A percentile compares a stretch with the other conserved stretches of the same genome.
phyloP scores from a whole-genome alignment of 2,329 filamentous ascomycete species.

The Pseudocercospora macadamiae region DNA sequence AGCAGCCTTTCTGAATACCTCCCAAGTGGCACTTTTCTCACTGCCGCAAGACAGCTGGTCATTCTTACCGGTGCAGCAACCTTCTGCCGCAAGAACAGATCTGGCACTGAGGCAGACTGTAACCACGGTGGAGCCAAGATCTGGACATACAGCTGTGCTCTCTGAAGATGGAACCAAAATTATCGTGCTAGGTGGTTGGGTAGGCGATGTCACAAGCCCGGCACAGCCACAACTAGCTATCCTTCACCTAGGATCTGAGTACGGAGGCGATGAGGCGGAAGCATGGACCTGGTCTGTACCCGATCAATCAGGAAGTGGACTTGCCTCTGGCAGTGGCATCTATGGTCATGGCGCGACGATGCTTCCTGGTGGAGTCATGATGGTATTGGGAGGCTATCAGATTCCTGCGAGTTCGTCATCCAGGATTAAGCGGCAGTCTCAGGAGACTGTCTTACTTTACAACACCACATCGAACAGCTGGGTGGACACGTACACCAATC shows the following conservation, averaged over 20 bases:
- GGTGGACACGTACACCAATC: constrained; percentile 59
- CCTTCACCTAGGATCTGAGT: constrained; percentile 73
- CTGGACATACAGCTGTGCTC: constrained; percentile 84
- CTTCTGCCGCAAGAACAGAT: constrained; percentile 54
- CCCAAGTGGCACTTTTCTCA: constrained; percentile 82
- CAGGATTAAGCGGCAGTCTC: constrained; percentile 41
- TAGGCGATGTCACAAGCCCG: constrained; percentile 74
- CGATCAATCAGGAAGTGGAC: constrained; percentile 46
- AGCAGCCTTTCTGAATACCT: constrained; percentile 90
- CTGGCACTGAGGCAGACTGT: constrained; percentile 53
- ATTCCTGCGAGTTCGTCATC: constrained; percentile 48
- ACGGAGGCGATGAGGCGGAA: constrained; percentile 55
- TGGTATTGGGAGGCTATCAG: constrained; percentile 62
- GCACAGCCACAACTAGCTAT: constrained; percentile 82
- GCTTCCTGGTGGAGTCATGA: constrained; percentile 64
- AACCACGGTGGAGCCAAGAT: constrained; percentile 71
- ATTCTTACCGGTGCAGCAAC: constrained; percentile 68
- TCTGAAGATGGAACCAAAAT: constrained; percentile 77
- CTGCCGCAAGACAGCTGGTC: constrained; percentile 86
- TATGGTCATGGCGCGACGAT: constrained; percentile 66
- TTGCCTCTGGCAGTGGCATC: constrained; percentile 52
- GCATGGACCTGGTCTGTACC: constrained; percentile 74
- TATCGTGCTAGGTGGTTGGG: constrained; percentile 87
- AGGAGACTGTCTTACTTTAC: constrained; percentile 57
- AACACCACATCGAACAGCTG: constrained; percentile 65